Percentiles rank a stretch among this genome's conserved stretches.
Evolutionary conservation across 75 land plant genomes (phyloP).

Genomic region (Sequoiadendron giganteum): DNA sequence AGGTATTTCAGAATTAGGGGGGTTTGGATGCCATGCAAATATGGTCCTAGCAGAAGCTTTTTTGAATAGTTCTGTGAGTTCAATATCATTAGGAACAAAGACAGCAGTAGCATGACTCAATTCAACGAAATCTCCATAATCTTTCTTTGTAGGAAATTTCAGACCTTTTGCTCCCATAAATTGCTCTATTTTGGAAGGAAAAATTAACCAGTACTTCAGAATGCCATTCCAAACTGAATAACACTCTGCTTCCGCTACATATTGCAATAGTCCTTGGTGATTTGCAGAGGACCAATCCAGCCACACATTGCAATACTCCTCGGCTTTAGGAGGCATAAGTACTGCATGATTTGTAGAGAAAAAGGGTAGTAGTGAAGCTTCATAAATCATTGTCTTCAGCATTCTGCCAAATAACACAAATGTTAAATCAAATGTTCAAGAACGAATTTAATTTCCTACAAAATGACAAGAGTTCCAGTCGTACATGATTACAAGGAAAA

Average conservation of each 20-base stretch:
- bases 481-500: neutral
- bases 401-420: slow-evolving; percentile 19
- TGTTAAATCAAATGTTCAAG: neutral
- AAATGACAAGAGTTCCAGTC: too few species aligned
- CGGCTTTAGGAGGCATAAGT: slow-evolving; percentile 20
- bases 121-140: slow-evolving; percentile 6
- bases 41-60: neutral
- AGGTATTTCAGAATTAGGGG: slow-evolving; percentile 13
- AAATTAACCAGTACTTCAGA: slow-evolving; percentile 15
- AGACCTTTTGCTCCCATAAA: neutral
- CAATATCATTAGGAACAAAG: slow-evolving; percentile 46
- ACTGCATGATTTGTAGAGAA: slow-evolving; percentile 30
- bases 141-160: slow-evolving; percentile 25
- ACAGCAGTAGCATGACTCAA: slow-evolving; percentile 25
- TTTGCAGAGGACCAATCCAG: slow-evolving; percentile 13
- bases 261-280: neutral
- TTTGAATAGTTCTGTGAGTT: slow-evolving; percentile 32
- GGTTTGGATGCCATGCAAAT: slow-evolving; percentile 42
- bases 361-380: slow-evolving; percentile 16
- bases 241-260: slow-evolving; percentile 13
- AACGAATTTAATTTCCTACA: too few species aligned
- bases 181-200: too few species aligned
- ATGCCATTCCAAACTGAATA: slow-evolving; percentile 36
- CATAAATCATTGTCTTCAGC: slow-evolving; percentile 45
- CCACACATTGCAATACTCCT: slow-evolving; percentile 51